phyloP scores from a whole-genome alignment of 192 early-diverging fungal genomes.

The Coemansia sp. region DNA sequence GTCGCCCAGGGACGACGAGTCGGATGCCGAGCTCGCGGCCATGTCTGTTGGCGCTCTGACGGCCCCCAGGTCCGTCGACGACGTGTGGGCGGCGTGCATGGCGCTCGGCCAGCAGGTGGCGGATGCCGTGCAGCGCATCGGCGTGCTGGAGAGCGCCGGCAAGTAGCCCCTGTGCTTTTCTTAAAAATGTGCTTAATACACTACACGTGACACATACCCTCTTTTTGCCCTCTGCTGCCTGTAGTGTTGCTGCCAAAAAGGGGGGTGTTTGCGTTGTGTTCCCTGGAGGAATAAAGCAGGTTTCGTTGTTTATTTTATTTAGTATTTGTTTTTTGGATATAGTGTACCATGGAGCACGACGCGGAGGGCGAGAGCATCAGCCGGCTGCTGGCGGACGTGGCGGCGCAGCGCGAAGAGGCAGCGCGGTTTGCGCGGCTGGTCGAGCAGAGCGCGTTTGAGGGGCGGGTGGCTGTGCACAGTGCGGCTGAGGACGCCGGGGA shows the following conservation, averaged over 20 bases:
- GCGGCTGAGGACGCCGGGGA: background rate
- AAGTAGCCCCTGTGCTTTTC: background rate
- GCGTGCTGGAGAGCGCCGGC: conserved; percentile 16
- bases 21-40: conserved; percentile 10
- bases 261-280: too few species aligned
- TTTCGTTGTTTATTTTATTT: conserved; percentile 6
- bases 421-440: conserved; percentile 19
- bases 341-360: background rate
- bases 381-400: conserved; percentile 20
- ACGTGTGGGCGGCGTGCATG: conserved; percentile 43
- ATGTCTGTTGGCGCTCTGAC: conserved; percentile 37
- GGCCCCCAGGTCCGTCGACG: conserved; percentile 28
- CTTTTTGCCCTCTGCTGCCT: too few species aligned
- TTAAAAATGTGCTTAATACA: background rate
- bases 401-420: conserved; percentile 24
- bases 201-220: background rate
- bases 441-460: conserved; percentile 30
- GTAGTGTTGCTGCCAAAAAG: too few species aligned
- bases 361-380: conserved; percentile 12
- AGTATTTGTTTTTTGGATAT: conserved; percentile 1
- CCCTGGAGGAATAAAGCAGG: too few species aligned
- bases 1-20: conserved; percentile 6
- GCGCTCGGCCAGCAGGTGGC: conserved; percentile 39
- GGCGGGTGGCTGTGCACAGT: too few species aligned
- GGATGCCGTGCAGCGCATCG: conserved; percentile 24